Conservation (phyloP, 306 rosid species). For the Sphenostylis stenocarpa region DNA sequence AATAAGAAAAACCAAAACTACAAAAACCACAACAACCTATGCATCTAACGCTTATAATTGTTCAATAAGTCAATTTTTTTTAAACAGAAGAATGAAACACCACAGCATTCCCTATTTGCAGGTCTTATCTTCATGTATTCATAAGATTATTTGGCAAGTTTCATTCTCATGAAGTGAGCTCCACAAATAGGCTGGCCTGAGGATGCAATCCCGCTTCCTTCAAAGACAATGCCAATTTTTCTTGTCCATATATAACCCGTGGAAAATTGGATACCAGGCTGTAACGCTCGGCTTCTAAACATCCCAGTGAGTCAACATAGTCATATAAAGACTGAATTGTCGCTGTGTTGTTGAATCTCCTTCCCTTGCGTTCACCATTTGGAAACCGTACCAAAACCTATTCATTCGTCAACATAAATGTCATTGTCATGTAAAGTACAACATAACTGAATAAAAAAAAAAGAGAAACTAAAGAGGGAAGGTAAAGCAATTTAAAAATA, state of each 20-base stretch:
- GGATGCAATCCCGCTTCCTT: conserved; percentile 98
- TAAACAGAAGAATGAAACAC: conserved; percentile 24
- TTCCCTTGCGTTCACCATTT: conserved; percentile 84
- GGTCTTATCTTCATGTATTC: conserved; percentile 29
- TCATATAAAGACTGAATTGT: conserved; percentile 78
- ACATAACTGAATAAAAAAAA: neutral
- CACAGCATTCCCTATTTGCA: conserved; percentile 28
- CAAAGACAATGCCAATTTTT: conserved; percentile 62
- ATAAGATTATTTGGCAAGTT: conserved; percentile 22
- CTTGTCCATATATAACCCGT: conserved; percentile 72
- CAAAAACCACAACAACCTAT: conserved; percentile 27
- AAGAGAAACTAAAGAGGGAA: neutral
- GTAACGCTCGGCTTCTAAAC: conserved; percentile 64
- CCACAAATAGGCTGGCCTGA: conserved; percentile 59
- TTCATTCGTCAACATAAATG: neutral
- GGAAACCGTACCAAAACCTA: conserved; percentile 99
- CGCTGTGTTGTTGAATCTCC: conserved; percentile 75
- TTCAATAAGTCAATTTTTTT: conserved; percentile 25
- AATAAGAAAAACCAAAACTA: conserved; percentile 28
- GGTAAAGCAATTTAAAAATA: neutral
- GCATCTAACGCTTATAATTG: conserved; percentile 29
- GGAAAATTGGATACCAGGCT: conserved; percentile 93
- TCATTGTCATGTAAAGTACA: conserved; percentile 20
- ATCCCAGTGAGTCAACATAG: conserved; percentile 86
- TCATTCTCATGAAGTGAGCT: conserved; percentile 37